phyloP scores from a whole-genome alignment of 305 asterid genomes.

The Fraxinus sp. region DNA sequence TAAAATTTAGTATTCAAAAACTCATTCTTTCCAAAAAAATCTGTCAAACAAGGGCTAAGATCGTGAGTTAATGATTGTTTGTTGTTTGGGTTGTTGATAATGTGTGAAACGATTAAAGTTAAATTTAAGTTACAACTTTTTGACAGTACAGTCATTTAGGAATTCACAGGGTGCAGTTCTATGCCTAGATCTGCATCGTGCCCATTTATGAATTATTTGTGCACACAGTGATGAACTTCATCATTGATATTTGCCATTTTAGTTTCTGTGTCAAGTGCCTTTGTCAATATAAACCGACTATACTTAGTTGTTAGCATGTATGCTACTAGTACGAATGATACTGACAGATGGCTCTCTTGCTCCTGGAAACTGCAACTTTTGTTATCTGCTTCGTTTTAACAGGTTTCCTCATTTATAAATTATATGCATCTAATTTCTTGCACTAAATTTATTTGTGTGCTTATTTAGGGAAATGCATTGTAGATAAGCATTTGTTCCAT shows the following conservation, averaged over 20 bases:
- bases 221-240: not conserved
- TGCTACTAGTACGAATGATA: not conserved
- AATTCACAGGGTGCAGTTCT: not conserved
- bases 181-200: not conserved
- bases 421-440: not conserved
- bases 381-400: not conserved
- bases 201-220: not conserved
- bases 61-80: not conserved
- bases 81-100: not conserved
- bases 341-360: not conserved
- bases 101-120: not conserved
- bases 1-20: too few species aligned
- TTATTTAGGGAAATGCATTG: not conserved
- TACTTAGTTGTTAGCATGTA: not conserved
- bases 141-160: not conserved
- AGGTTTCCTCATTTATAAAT: not conserved
- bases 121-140: not conserved
- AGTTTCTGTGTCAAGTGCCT: not conserved
- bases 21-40: too few species aligned
- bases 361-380: not conserved
- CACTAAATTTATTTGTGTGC: not conserved
- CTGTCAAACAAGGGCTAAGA: not conserved
- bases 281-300: not conserved
- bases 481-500: conserved; percentile 1
- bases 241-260: not conserved